Conservation (phyloP, 768 basidiomycete species). For the Leccinum variicolor region DNA sequence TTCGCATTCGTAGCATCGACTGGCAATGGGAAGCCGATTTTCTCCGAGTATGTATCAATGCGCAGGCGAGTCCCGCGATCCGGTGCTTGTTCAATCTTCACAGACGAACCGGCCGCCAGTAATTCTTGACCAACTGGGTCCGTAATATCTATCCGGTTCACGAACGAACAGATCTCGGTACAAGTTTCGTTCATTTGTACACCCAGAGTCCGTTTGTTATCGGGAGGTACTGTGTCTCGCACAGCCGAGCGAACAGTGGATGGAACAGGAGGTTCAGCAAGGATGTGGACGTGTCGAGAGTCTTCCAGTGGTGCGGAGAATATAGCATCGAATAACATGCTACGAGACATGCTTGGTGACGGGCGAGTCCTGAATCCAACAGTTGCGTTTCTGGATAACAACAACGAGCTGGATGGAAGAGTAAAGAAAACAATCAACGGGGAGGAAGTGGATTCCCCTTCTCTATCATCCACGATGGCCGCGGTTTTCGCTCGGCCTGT, state of each 20-base stretch:
- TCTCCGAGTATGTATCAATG: slow-evolving; percentile 19
- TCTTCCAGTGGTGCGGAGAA: slow-evolving; percentile 19
- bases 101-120: slow-evolving; percentile 16
- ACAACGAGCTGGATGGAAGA: slow-evolving; percentile 13
- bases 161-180: slow-evolving; percentile 17
- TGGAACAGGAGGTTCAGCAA: slow-evolving; percentile 19
- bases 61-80: slow-evolving; percentile 1
- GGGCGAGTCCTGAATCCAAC: slow-evolving; percentile 22
- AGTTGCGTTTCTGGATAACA: slow-evolving; percentile 8
- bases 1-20: slow-evolving; percentile 36
- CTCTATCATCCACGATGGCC: slow-evolving; percentile 16
- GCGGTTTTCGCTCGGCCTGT: slow-evolving; percentile 16
- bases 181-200: slow-evolving; percentile 15
- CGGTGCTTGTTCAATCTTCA: slow-evolving; percentile 12
- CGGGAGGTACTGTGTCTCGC: not conserved
- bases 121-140: slow-evolving; percentile 19
- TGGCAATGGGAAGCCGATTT: slow-evolving; percentile 42
- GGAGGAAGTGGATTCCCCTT: slow-evolving; percentile 14
- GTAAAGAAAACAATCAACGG: slow-evolving; percentile 27
- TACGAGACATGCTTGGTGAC: slow-evolving; percentile 4
- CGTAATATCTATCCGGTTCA: slow-evolving; percentile 19
- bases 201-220: slow-evolving; percentile 11
- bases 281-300: slow-evolving; percentile 22
- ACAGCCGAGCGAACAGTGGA: not conserved
- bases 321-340: slow-evolving; percentile 12